Evolutionary conservation across 805 yeast species (phyloP).

Genomic region (Candida glaebosa): DNA sequence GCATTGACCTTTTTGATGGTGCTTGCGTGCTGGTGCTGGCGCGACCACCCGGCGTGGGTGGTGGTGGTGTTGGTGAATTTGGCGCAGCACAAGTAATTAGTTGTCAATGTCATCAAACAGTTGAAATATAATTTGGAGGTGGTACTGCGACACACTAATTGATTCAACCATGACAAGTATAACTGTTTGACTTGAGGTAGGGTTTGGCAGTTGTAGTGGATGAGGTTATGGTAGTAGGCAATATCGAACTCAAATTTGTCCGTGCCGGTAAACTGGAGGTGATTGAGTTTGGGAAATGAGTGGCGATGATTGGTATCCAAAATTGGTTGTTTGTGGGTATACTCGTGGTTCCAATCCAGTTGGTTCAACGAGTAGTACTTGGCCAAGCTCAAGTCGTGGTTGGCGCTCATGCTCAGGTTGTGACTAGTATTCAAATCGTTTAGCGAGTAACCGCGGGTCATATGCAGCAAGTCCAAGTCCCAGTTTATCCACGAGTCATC

Average conservation of each 20-base stretch:
- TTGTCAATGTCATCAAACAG: constrained; percentile 3
- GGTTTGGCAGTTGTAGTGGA: not conserved
- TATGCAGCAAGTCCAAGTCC: too few relatives aligned
- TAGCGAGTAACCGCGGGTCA: too few relatives aligned
- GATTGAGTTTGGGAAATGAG: constrained; percentile 1
- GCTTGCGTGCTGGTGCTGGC: not conserved
- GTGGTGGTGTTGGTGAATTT: not conserved
- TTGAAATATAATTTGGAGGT: constrained; percentile 1
- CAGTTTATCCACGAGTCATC: too few relatives aligned
- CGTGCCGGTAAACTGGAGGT: not conserved
- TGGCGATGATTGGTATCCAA: too few relatives aligned
- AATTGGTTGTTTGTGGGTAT: too few relatives aligned
- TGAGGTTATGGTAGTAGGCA: not conserved
- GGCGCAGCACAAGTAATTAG: not conserved
- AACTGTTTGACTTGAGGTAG: not conserved
- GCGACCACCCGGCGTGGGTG: too few relatives aligned
- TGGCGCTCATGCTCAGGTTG: too few relatives aligned
- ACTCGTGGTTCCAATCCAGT: too few relatives aligned
- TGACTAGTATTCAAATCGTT: too few relatives aligned
- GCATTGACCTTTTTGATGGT: not conserved
- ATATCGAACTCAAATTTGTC: not conserved
- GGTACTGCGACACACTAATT: constrained; percentile 1
- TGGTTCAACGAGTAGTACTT: too few relatives aligned
- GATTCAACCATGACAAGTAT: constrained; percentile 1
- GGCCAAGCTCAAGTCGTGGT: too few relatives aligned